Base-by-base conservation (phyloP, 2,329 filamentous ascomycete species). In the Rutstroemia sp. region DNA sequence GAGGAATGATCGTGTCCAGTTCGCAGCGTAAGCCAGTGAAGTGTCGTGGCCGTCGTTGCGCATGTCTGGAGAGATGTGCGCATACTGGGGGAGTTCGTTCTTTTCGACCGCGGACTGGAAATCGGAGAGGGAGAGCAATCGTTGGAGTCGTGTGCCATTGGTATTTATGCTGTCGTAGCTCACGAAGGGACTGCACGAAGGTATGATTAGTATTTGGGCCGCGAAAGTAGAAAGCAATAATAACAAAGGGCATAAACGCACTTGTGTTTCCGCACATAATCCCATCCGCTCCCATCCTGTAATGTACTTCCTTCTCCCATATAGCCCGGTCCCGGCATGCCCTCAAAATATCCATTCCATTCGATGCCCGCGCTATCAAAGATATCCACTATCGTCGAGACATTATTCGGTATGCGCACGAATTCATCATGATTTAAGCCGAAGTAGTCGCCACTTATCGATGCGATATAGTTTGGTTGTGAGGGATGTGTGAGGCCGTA, bases 1-100 rank as follows among this genome's bases (percentile, higher is more conserved):
- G 25, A 83, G 70, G 67, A 83, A 82, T 52, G 70, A 69, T 48
- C 74, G 72, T 19, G 74, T 74, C 80, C 80, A 83, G 3, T 71
- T 67, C 1, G 77, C 75, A 2, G 79, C 77, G 48, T 72, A 74
- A n/a, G 74, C 74, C 9, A 83, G 73, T 3, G 74, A 75, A 2
- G 76, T 77, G 63, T 83, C 72, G 63, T 89, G 86, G 14, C 83
- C 86, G 64, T 87, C 82, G 60, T 82, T 80, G 48, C 82, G 77
- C 81, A 85, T 83, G 68, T 85, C 79, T 0, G 82, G 83, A 0
- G 79, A 79, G 69, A 85, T 78, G 69, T 83, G 82, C 41, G 79
- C 76, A 72, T 83, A 87, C 68, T 88, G 85, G 2, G 85, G 85
- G 10, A 88, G 74, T 8, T 71, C 70, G 4, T 81, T 72, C 45